Evolutionary conservation across 306 rosid species (phyloP).

Genomic region (Lathyrus oleraceus): DNA sequence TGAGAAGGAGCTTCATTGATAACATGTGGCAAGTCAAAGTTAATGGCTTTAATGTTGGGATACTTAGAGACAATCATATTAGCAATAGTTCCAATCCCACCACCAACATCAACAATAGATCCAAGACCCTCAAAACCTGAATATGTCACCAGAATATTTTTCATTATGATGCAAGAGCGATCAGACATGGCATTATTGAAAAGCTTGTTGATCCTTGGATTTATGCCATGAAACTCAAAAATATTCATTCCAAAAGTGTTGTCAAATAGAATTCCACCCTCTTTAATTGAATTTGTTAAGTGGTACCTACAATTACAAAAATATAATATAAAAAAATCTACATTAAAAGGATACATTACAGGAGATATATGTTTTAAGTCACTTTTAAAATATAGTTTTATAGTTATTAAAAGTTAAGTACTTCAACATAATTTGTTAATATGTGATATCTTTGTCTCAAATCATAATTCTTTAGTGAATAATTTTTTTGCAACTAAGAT

Average conservation of each 20-base stretch:
- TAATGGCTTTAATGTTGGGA: slow-evolving; percentile 63
- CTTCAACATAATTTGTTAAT: no score
- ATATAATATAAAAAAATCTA: no score
- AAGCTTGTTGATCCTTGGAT: slow-evolving; percentile 31
- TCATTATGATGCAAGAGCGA: neutral
- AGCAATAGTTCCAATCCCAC: slow-evolving; percentile 66
- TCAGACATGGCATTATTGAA: slow-evolving; percentile 33
- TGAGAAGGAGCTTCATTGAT: slow-evolving; percentile 63
- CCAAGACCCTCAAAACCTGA: slow-evolving; percentile 49
- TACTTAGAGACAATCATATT: slow-evolving; percentile 70
- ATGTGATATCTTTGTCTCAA: no score
- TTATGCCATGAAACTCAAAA: slow-evolving; percentile 25
- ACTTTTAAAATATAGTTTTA: no score
- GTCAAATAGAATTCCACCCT: slow-evolving; percentile 33
- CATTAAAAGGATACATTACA: no score
- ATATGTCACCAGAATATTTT: slow-evolving; percentile 14
- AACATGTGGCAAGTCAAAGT: slow-evolving; percentile 82
- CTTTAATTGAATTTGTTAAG: slow-evolving; percentile 27
- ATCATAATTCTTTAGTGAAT: no score
- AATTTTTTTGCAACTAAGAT: no score
- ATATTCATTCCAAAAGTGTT: slow-evolving; percentile 34
- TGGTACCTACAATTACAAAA: slow-evolving; percentile 24
- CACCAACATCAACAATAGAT: slow-evolving; percentile 79
- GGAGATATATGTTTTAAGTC: no score
- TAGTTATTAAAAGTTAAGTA: no score